These are phyloP conservation scores for Aspergillus tamarii DNA, from an alignment of 2,329 filamentous ascomycete species.

Conservation along the genomic window DNA sequence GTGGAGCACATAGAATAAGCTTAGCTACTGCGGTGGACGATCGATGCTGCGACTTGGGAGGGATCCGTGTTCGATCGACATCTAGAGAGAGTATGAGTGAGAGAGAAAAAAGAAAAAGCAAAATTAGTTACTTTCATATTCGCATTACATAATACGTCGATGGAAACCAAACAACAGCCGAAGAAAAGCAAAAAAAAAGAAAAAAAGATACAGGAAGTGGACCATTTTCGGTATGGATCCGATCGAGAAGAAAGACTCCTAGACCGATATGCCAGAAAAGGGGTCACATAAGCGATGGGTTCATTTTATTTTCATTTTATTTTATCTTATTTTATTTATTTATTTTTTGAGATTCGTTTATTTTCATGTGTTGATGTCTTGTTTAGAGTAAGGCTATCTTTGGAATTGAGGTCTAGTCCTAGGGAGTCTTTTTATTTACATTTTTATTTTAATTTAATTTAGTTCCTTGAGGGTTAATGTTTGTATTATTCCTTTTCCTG, in stretches of 20 bases:
- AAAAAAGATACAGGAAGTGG: slow-evolving; percentile 5
- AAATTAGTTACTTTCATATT: neutral
- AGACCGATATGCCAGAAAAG: slow-evolving; percentile 14
- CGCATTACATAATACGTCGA: neutral
- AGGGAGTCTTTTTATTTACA: neutral
- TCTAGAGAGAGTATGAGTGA: neutral
- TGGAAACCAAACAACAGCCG: slow-evolving; percentile 1
- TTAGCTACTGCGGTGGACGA: slow-evolving; percentile 23
- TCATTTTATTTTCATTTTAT: neutral
- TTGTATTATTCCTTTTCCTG: neutral
- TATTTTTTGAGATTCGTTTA: neutral
- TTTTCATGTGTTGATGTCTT: neutral
- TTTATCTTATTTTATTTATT: neutral
- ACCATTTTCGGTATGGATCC: neutral
- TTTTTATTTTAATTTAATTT: neutral
- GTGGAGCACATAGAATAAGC: slow-evolving; percentile 26
- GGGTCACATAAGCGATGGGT: slow-evolving; percentile 18
- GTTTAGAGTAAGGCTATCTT: neutral
- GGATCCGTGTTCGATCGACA: slow-evolving; percentile 12
- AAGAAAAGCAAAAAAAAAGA: neutral
- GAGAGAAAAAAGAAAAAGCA: neutral
- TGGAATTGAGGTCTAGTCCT: neutral
- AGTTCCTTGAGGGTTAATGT: neutral
- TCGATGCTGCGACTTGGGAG: slow-evolving; percentile 11
- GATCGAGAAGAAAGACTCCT: slow-evolving; percentile 7